phyloP scores from a whole-genome alignment of 2,329 filamentous ascomycete species.

The Scytalidium sp. region DNA sequence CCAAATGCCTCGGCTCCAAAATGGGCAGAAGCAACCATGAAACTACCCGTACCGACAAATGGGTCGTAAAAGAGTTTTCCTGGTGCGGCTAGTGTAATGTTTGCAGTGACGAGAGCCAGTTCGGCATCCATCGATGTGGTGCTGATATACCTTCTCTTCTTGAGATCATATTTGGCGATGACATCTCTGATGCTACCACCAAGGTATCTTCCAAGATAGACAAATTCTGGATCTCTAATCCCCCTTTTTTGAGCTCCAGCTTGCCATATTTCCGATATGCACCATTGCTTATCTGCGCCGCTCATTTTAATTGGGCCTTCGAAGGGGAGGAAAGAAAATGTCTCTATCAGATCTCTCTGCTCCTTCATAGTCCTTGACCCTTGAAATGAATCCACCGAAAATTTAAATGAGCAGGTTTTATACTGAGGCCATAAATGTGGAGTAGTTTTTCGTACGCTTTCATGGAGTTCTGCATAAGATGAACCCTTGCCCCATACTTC shows the following conservation, averaged over 20 bases:
- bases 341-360: conserved; percentile 75
- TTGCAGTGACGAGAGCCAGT: conserved; percentile 85
- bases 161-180: conserved; percentile 76
- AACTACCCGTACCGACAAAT: conserved; percentile 93
- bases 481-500: conserved; percentile 80
- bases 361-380: conserved; percentile 62
- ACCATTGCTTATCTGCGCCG: conserved; percentile 70
- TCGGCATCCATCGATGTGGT: conserved; percentile 98
- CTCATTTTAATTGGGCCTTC: conserved; percentile 75
- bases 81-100: conserved; percentile 77
- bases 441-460: conserved; percentile 57
- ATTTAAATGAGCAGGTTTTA: conserved; percentile 69
- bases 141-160: conserved; percentile 89
- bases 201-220: conserved; percentile 73
- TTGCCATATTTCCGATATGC: conserved; percentile 79
- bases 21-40: conserved; percentile 84
- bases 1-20: conserved; percentile 83
- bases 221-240: conserved; percentile 51
- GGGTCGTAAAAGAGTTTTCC: conserved; percentile 92
- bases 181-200: conserved; percentile 64
- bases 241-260: conserved; percentile 45
- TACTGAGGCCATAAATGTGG: conserved; percentile 66
- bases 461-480: conserved; percentile 67
- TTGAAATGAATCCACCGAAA: conserved; percentile 79
- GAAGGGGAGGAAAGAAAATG: conserved; percentile 76